A percentile compares a stretch with the other conserved stretches of the same genome.
Conservation (phyloP, 1,139 yeast genomes). For the Sugiyamaella novakii region DNA sequence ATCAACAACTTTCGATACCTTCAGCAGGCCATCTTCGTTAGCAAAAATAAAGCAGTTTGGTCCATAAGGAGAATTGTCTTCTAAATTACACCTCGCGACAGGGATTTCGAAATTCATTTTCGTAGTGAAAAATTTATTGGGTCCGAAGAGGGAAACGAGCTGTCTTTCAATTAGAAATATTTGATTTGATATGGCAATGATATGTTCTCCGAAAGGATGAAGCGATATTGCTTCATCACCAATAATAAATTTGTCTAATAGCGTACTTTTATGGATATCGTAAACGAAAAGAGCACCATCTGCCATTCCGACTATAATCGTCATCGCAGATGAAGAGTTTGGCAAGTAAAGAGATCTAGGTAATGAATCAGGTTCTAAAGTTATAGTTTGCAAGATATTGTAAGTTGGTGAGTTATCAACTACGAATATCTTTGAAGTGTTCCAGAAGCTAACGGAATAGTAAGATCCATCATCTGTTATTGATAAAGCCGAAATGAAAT, state of each 20-base stretch:
- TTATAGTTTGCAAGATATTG: not conserved
- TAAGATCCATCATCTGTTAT: not conserved
- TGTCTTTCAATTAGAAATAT: not conserved
- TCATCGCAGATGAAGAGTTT: not conserved
- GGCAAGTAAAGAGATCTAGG: constrained; percentile 10
- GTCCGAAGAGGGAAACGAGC: not conserved
- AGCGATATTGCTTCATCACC: constrained; percentile 13
- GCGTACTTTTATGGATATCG: not conserved
- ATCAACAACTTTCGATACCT: constrained; percentile 1
- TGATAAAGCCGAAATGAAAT: constrained; percentile 14
- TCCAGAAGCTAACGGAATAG: constrained; percentile 17
- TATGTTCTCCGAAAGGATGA: not conserved
- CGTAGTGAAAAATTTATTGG: not conserved
- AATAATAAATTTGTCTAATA: not conserved
- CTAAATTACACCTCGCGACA: not conserved
- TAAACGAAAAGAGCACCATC: constrained; percentile 14
- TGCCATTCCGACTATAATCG: constrained; percentile 15
- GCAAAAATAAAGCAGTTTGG: constrained; percentile 8
- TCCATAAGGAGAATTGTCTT: constrained; percentile 6
- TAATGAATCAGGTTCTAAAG: not conserved
- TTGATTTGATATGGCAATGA: constrained; percentile 9
- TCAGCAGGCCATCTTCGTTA: not conserved
- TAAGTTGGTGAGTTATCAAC: not conserved
- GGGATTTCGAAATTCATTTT: constrained; percentile 12
- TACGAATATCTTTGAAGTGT: constrained; percentile 1